Evolutionary conservation across 768 basidiomycete species (phyloP).

Genomic region (Mycena crocata): DNA sequence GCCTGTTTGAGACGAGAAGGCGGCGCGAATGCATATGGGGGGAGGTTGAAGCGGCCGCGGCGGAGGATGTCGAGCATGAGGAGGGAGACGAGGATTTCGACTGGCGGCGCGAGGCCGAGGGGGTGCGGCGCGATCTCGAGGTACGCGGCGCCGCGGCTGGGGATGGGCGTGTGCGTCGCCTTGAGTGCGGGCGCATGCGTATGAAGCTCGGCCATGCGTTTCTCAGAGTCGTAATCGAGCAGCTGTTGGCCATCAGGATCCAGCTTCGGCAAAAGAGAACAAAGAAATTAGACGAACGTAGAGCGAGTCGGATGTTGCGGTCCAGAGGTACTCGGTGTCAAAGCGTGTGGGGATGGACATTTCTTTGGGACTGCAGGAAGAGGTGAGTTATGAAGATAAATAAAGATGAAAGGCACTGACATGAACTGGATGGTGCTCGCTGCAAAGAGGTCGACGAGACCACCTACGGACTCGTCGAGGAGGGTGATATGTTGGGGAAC

Average conservation of each 20-base stretch:
- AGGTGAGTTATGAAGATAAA: constrained; percentile 4
- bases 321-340: constrained; percentile 70
- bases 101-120: constrained; percentile 18
- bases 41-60: constrained; percentile 65
- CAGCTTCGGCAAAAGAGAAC: constrained; percentile 3
- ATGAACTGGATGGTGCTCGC: constrained; percentile 65
- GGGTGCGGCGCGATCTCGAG: constrained; percentile 27
- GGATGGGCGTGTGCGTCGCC: constrained; percentile 52
- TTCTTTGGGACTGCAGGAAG: constrained; percentile 59
- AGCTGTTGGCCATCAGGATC: constrained; percentile 48
- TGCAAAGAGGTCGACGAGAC: constrained; percentile 67
- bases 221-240: constrained; percentile 63
- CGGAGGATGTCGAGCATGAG: constrained; percentile 74
- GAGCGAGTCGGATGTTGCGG: constrained; percentile 64
- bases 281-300: constrained; percentile 50
- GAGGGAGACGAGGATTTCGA: constrained; percentile 57
- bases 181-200: constrained; percentile 56
- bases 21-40: constrained; percentile 58
- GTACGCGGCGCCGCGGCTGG: constrained; percentile 20
- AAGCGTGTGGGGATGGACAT: constrained; percentile 74
- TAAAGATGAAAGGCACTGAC: constrained; percentile 46
- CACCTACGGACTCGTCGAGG: constrained; percentile 61
- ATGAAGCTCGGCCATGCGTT: constrained; percentile 48
- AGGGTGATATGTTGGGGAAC: constrained; percentile 63
- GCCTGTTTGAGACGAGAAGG: constrained; percentile 21